phyloP scores from a whole-genome alignment of 768 basidiomycete species.

The Baorangia bicolor region DNA sequence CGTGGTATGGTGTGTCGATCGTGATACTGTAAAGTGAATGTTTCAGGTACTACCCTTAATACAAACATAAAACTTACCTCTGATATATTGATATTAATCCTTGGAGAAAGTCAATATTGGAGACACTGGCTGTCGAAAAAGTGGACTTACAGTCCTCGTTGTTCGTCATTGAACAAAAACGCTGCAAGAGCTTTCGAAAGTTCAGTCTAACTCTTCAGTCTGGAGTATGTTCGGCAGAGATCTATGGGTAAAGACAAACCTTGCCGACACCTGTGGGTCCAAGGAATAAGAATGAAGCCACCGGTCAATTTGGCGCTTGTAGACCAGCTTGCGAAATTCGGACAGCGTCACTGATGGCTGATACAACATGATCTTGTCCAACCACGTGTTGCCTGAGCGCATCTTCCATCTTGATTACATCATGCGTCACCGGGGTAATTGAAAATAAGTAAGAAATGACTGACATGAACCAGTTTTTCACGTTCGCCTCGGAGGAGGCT shows the following conservation, averaged over 20 bases:
- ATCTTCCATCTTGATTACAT: constrained; percentile 75
- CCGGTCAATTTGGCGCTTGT: constrained; percentile 83
- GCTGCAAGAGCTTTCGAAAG: constrained; percentile 84
- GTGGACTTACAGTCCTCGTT: constrained; percentile 70
- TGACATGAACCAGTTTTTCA: constrained; percentile 84
- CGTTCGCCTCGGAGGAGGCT: constrained; percentile 86
- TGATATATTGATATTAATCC: constrained; percentile 95
- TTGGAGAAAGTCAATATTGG: constrained; percentile 26
- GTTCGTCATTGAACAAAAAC: constrained; percentile 90
- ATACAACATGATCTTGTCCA: constrained; percentile 88
- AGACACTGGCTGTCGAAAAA: background rate
- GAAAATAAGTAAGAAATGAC: constrained; percentile 26
- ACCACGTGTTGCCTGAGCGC: constrained; percentile 71
- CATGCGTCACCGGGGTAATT: background rate
- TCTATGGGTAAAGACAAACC: constrained; percentile 33
- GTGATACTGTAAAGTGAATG: constrained; percentile 67
- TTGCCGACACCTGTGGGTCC: constrained; percentile 90
- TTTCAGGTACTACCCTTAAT: background rate
- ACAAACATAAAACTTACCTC: constrained; percentile 42
- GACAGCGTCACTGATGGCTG: constrained; percentile 85
- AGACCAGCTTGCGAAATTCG: constrained; percentile 90
- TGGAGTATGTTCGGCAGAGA: background rate
- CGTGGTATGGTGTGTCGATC: constrained; percentile 91
- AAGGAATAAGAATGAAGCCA: constrained; percentile 90
- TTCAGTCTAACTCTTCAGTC: constrained; percentile 54